Conservation (phyloP, 192 early-diverging fungal genomes). For the Gonapodya sp. region DNA sequence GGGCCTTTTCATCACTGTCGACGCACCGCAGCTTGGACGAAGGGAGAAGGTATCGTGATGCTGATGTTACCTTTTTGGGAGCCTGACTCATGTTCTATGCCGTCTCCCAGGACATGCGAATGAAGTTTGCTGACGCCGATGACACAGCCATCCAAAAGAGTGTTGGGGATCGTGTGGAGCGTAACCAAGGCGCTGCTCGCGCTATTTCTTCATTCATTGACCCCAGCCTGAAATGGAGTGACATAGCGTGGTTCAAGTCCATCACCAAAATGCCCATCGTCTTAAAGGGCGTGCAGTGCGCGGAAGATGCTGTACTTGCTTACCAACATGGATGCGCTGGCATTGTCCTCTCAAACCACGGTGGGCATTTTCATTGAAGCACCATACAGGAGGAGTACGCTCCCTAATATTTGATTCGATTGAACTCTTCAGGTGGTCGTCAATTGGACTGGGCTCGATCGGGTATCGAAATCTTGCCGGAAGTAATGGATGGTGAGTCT, state of each 20-base stretch:
- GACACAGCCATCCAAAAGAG: constrained; percentile 16
- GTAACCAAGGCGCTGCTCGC: constrained; percentile 50
- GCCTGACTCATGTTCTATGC: background rate
- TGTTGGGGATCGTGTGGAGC: constrained; percentile 19
- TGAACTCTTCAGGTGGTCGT: constrained; percentile 40
- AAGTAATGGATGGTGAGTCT: constrained; percentile 76
- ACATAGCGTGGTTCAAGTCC: constrained; percentile 75
- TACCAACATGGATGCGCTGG: constrained; percentile 67
- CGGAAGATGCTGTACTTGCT: constrained; percentile 82
- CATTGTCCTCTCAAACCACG: constrained; percentile 92
- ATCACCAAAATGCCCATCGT: constrained; percentile 81
- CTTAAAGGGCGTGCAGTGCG: constrained; percentile 86
- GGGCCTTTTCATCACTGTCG: constrained; percentile 69
- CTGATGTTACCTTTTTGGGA: background rate
- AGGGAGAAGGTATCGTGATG: constrained; percentile 49
- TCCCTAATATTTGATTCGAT: background rate
- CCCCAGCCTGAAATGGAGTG: constrained; percentile 73
- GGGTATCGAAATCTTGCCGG: constrained; percentile 79
- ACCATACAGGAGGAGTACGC: background rate
- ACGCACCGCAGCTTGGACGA: constrained; percentile 62
- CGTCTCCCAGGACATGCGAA: constrained; percentile 50
- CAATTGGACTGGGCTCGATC: constrained; percentile 78
- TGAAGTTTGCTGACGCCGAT: constrained; percentile 47
- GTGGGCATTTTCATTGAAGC: constrained; percentile 17
- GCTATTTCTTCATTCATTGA: constrained; percentile 77